Base-by-base conservation (phyloP, 371 early-diverging fungal genomes). In the Actinomucor elegans region DNA sequence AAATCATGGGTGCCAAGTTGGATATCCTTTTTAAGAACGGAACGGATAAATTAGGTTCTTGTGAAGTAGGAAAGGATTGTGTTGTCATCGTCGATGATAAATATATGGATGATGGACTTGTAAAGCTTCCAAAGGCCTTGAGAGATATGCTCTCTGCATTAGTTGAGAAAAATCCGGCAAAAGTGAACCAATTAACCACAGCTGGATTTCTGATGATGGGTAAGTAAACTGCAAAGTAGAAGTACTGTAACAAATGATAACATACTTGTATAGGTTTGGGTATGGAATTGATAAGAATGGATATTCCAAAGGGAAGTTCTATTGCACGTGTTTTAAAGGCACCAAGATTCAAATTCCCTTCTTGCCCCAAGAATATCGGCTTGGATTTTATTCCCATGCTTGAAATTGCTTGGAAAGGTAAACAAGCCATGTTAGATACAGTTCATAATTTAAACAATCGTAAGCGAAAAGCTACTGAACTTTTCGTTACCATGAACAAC, bases 141-240 rank as follows among this genome's bases (percentile, higher is more conserved):
- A 0, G 40, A 51, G 57, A 57, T 37, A 57, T 57, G 51, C 27
- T 57, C 2, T 14, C 27, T 17, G 15, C 20, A 28, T 44, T 44
- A 5, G 31, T 43, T 1, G 10, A 42, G 10, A 44, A 27, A 14
- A 49, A 49, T 14, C 45, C 50, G 7, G 1, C 0, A 24, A 37
- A 57, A 28, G 33, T 29, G 14, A 57, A 57, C 15, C 42, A 6
- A 11, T 38, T 57, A 7, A 36, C 9, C 7, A 49, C 45, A 17
- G 37, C 44, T 36, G 42, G 50, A 4, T 57, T 49, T 36, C 33
- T 43, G 20, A 28, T 57, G 26, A 57, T 50, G 36, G 45, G 57
- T 57, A 57, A 48, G 52, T 31, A 11, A 31, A 31, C 11, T 31
- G 31, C 31, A 7, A 31, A 31, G 5, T 11, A 31, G 31, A 5